Base-by-base conservation (phyloP, 108 stramenopile genomes). In the Cyclotella baltica region DNA sequence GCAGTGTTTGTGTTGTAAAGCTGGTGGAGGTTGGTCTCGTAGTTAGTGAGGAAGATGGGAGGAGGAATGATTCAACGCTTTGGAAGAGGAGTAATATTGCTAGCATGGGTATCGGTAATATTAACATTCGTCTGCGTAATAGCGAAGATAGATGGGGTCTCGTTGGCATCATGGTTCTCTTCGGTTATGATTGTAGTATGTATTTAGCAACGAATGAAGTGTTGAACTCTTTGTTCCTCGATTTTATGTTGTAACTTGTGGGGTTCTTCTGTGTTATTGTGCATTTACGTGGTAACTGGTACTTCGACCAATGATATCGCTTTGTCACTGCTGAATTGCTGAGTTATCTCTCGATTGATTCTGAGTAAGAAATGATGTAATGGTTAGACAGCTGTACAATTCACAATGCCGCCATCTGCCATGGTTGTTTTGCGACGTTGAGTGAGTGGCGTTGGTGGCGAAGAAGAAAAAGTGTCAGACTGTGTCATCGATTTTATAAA, bases 71-170 rank as follows among this genome's bases (percentile, higher is more conserved):
- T 27, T 27, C 55, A 25, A 27, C 55, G 22, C 55, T 25, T 22
- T 11, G 55, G 55, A 56, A 56, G 55, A 56, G 55, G 47, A 48
- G 47, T n/a, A 48, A n/a, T 48, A 48, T 48, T 48, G 47, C n/a
- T 6, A 6, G 2, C 19, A 1, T n/a, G 2, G 47, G 6, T 48
- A 48, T 48, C n/a, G n/a, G n/a, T 6, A 2, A n/a, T 25, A 29
- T 57, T 57, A 13, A 1, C 13, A 3, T 57, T 20, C 1, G 22
- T 2, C 28, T 57, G 1, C 13, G 4, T 23, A 27, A 27, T 6
- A 27, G 28, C 28, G 4, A 27, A 27, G 22, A 1, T 4, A 27
- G 56, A 4, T 27, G 56, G 15, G 13, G 56, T 57, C 28, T 55
- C 53, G 22, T 55, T 55, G 53, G 6, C n/a, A n/a, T 55, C 3